These are phyloP conservation scores for Carex littledalei DNA, from an alignment of 176 grass and related monocot genomes.

Conservation along the genomic window DNA sequence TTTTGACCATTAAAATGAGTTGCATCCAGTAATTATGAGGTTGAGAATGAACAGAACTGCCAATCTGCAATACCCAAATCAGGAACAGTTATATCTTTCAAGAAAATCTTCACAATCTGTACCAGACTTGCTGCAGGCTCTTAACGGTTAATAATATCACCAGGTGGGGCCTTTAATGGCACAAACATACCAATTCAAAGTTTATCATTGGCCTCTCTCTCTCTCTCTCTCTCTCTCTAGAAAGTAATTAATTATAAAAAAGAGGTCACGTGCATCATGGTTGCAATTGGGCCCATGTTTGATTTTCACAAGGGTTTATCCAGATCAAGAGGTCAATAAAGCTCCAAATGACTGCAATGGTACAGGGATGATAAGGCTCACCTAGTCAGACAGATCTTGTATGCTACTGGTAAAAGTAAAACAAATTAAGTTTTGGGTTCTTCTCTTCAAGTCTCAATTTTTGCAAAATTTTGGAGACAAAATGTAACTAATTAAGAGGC, in stretches of 20 bases:
- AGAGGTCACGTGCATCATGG: slow-evolving; percentile 15
- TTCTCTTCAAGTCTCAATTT: neutral
- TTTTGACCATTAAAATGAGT: neutral
- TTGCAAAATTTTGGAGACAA: neutral
- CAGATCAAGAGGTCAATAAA: slow-evolving; percentile 22
- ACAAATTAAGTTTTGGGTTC: neutral
- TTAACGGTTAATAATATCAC: neutral
- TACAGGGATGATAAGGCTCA: slow-evolving; percentile 22
- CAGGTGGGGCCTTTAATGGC: neutral
- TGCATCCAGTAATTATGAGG: neutral
- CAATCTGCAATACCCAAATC: neutral
- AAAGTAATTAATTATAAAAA: neutral
- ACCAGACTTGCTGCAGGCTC: neutral
- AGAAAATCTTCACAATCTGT: neutral
- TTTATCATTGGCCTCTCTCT: neutral
- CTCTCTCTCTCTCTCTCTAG: neutral
- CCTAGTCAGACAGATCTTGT: slow-evolving; percentile 21
- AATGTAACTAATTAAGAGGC: neutral
- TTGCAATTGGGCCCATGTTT: neutral
- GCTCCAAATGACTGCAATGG: slow-evolving; percentile 7
- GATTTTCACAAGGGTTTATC: slow-evolving; percentile 11
- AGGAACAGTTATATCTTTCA: neutral
- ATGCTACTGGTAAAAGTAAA: slow-evolving; percentile 25
- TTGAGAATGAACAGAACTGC: neutral
- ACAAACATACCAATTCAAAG: slow-evolving; percentile 3